Base-by-base conservation (phyloP, 2,329 filamentous ascomycete genomes). In the Metarhizium anisopliae region DNA sequence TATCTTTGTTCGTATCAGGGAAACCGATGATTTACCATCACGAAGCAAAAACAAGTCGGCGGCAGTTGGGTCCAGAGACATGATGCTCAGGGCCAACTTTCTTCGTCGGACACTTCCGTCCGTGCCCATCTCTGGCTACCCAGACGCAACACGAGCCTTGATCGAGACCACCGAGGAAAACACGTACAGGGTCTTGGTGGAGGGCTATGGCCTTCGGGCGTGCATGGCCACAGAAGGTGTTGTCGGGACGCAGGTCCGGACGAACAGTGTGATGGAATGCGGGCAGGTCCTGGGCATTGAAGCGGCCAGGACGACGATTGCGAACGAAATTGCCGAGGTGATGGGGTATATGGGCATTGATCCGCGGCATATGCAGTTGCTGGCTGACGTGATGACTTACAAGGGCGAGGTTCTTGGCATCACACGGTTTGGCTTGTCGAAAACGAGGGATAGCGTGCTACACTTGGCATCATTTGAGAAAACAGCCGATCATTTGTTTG, bases 341-440 rank as follows among this genome's bases (percentile, higher is more conserved):
- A 97, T 97, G 92, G 83, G 83, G 47, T 85, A 87, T 68, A 96
- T 99, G 91, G 85, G 83, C 70, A 96, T 99, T 65, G 93, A 99
- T 72, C 92, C 91, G 49, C 88, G 93, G 56, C 94, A 97, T 74
- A 97, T 99, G 91, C 87, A 96, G 68, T 81, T 97, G 25, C 82
- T 97, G 1, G 92, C 93, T 11, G 93, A 97, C 66, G 92, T 96
- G 54, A 99, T 97, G 93, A 97, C 93, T 1, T 96, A 93, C 79
- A 96, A 96, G 75, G 93, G 93, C 53, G 92, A 97, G 63, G 89
- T 97, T 0, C 81, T 96, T 16, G 93, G 94, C 53, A 99, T 99
- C 68, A 99, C 93, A 2, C 86, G 94, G 36, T 96, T 96, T 71
- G 94, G 93, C 53, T 79, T 99, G 30, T 89, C 90, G 55, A 97